Percentiles rank a stretch among this genome's conserved stretches.
Evolutionary conservation across 1,284 basidiomycete species (phyloP).

Genomic region (Caloboletus inedulis): DNA sequence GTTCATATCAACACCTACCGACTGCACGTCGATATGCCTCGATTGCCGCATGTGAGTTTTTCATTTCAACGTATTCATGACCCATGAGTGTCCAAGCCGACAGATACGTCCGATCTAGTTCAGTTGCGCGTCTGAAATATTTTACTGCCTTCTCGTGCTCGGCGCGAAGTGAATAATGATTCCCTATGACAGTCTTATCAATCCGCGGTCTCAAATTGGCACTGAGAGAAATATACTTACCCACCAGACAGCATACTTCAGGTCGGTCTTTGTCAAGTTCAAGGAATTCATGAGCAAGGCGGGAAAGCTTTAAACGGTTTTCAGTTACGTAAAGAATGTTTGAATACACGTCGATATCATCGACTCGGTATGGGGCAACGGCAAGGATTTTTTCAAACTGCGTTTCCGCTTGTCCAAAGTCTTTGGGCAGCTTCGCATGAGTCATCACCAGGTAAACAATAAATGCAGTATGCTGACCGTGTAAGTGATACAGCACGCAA

Average conservation of each 20-base stretch:
- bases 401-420: slow-evolving; percentile 79
- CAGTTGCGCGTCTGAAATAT: slow-evolving; percentile 92
- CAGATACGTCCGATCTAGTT: slow-evolving; percentile 91
- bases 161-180: slow-evolving; percentile 90
- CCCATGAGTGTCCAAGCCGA: slow-evolving; percentile 99
- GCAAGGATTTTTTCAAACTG: slow-evolving; percentile 81
- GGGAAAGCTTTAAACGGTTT: slow-evolving; percentile 83
- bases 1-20: slow-evolving; percentile 50
- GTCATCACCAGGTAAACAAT: not conserved
- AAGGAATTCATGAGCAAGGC: slow-evolving; percentile 89
- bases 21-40: slow-evolving; percentile 96
- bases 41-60: slow-evolving; percentile 98
- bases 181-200: slow-evolving; percentile 53
- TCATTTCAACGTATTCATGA: slow-evolving; percentile 98
- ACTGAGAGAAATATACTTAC: slow-evolving; percentile 44
- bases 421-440: slow-evolving; percentile 40
- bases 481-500: slow-evolving; percentile 84
- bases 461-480: slow-evolving; percentile 53
- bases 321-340: slow-evolving; percentile 97
- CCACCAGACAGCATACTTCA: slow-evolving; percentile 93
- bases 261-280: slow-evolving; percentile 86
- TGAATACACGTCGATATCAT: slow-evolving; percentile 95
- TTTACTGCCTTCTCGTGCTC: slow-evolving; percentile 97
- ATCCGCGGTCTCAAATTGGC: not conserved
- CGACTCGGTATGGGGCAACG: slow-evolving; percentile 86